Percentiles rank a stretch among this genome's conserved stretches.
phyloP scores from a whole-genome alignment of 2,329 filamentous ascomycete species.

The Sarocladium strictum region DNA sequence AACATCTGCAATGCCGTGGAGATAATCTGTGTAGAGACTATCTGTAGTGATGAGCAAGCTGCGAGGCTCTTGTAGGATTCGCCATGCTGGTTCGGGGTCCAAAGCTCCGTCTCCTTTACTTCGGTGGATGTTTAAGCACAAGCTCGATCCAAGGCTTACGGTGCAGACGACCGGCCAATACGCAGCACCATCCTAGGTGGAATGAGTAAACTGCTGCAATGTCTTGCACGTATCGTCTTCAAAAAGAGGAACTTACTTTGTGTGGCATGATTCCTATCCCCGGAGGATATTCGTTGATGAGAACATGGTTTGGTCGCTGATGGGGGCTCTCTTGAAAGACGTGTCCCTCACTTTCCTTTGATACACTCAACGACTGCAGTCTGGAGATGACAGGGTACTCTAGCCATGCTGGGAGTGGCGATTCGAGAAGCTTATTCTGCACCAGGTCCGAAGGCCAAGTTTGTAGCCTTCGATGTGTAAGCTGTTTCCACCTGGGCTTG shows the following conservation, averaged over 20 bases:
- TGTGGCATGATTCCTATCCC: constrained; percentile 96
- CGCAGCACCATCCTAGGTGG: constrained; percentile 63
- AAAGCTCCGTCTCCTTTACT: constrained; percentile 57
- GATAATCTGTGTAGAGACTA: constrained; percentile 60
- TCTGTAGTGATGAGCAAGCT: constrained; percentile 71
- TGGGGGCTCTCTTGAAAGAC: constrained; percentile 65
- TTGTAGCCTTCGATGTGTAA: constrained; percentile 85
- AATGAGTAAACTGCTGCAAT: background rate
- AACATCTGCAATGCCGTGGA: constrained; percentile 69
- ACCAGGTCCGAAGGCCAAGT: constrained; percentile 83
- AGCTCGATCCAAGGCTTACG: constrained; percentile 71
- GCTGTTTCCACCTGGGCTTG: constrained; percentile 75
- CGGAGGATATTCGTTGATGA: constrained; percentile 86
- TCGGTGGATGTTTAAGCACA: constrained; percentile 72
- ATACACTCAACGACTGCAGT: constrained; percentile 43
- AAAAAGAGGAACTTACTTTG: constrained; percentile 41
- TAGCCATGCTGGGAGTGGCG: constrained; percentile 72
- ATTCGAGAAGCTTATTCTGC: constrained; percentile 67
- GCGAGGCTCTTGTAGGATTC: constrained; percentile 75
- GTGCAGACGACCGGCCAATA: constrained; percentile 89
- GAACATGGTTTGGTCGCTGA: constrained; percentile 74
- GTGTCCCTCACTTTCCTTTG: constrained; percentile 22
- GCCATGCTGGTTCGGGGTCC: constrained; percentile 42
- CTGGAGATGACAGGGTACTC: constrained; percentile 61
- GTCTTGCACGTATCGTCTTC: background rate